Evolutionary conservation across 257 asterid genomes (phyloP).

Genomic region (Ophiorrhiza pumila): DNA sequence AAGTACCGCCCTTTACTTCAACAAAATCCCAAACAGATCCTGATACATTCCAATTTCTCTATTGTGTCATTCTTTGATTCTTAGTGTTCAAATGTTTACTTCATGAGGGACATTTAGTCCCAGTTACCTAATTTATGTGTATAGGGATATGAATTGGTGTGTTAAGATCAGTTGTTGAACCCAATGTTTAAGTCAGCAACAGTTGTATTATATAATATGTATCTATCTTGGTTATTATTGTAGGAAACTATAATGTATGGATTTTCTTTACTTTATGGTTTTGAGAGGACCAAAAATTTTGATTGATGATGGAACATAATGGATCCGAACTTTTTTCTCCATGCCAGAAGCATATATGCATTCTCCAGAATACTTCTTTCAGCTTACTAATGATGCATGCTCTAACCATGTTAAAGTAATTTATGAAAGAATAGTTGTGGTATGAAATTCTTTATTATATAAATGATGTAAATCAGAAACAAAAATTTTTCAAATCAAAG

Average conservation of each 20-base stretch:
- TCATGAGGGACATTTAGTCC: not conserved
- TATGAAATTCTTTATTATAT: too few species aligned
- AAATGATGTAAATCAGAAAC: too few species aligned
- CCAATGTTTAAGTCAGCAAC: not conserved
- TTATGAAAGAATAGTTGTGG: too few species aligned
- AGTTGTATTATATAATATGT: conserved; percentile 1
- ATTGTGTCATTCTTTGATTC: conserved; percentile 8
- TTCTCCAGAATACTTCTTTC: too few species aligned
- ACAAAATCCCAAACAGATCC: not conserved
- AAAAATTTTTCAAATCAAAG: too few species aligned
- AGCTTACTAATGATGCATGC: too few species aligned
- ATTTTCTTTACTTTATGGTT: not conserved
- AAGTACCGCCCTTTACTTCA: not conserved
- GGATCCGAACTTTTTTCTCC: not conserved
- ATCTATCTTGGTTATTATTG: not conserved
- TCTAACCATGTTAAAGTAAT: too few species aligned
- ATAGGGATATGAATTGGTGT: conserved; percentile 5
- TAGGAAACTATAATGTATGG: conserved; percentile 4
- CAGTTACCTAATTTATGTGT: not conserved
- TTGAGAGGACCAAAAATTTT: conserved; percentile 4
- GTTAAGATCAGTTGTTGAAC: conserved; percentile 18
- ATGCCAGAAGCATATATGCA: not conserved
- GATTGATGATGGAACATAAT: not conserved
- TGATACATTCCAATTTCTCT: not conserved
- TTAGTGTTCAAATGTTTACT: conserved; percentile 7